Conservation (phyloP, 2,329 filamentous ascomycete species). For the Ophiostoma sp. region DNA sequence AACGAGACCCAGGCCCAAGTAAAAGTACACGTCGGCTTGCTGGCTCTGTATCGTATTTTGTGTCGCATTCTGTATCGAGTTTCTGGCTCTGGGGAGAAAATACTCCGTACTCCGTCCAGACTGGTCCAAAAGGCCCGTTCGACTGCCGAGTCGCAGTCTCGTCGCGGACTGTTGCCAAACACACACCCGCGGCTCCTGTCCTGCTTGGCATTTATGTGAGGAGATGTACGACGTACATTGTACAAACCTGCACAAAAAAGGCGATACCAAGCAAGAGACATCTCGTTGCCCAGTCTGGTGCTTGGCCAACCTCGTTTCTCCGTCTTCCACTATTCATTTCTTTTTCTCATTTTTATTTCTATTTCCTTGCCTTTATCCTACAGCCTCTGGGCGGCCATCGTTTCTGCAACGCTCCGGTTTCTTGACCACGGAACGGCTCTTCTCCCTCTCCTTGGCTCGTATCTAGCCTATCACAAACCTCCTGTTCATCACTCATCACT, state of each 20-base stretch:
- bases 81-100: background rate
- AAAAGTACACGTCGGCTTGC: background rate
- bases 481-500: constrained; percentile 3
- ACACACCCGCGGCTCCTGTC: constrained; percentile 20
- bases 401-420: constrained; percentile 24
- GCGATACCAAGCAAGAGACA: background rate
- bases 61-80: background rate
- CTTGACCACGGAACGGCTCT: constrained; percentile 10
- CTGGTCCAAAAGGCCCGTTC: constrained; percentile 18
- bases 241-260: background rate
- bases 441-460: background rate
- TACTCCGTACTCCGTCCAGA: background rate
- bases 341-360: background rate
- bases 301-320: background rate
- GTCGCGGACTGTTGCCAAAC: constrained; percentile 28
- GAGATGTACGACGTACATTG: background rate
- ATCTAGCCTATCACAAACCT: constrained; percentile 1
- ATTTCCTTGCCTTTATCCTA: background rate
- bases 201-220: constrained; percentile 22
- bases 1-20: background rate
- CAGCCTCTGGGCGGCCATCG: background rate
- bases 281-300: background rate
- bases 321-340: background rate
- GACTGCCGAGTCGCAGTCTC: constrained; percentile 26
- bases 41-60: constrained; percentile 9